A percentile compares a stretch with the other conserved stretches of the same genome.
Conservation (phyloP, 208 protist genomes). For the Trypanosoma conorhini region DNA sequence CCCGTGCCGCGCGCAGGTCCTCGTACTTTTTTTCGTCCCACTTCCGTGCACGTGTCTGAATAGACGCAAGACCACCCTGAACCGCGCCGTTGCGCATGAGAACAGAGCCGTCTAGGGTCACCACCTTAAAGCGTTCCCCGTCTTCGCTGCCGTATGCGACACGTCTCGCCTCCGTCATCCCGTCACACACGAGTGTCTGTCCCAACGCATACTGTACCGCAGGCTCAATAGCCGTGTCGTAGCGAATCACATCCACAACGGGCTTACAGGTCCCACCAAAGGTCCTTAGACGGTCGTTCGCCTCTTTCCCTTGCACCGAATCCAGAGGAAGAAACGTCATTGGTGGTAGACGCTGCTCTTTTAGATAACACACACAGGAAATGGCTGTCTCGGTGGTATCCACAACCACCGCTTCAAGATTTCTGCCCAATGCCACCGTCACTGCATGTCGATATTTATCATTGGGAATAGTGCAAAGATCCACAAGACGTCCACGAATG, state of each 20-base stretch:
- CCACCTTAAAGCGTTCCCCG: slow-evolving; percentile 90
- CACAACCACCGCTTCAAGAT: slow-evolving; percentile 97
- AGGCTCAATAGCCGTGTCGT: slow-evolving; percentile 75
- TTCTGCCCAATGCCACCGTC: slow-evolving; percentile 96
- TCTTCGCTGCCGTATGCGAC: slow-evolving; percentile 77
- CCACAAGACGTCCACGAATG: slow-evolving; percentile 89
- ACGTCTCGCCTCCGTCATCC: slow-evolving; percentile 86
- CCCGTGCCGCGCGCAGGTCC: slow-evolving; percentile 63
- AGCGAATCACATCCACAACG: slow-evolving; percentile 94
- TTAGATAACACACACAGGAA: slow-evolving; percentile 96
- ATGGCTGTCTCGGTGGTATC: slow-evolving; percentile 93
- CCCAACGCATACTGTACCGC: slow-evolving; percentile 95
- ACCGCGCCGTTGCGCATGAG: slow-evolving; percentile 96
- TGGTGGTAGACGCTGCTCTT: slow-evolving; percentile 91
- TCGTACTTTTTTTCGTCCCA: slow-evolving; percentile 94
- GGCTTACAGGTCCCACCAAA: slow-evolving; percentile 93
- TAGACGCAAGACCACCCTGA: slow-evolving; percentile 90
- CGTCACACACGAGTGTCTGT: slow-evolving; percentile 97
- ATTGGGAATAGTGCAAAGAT: slow-evolving; percentile 93
- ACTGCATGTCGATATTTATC: slow-evolving; percentile 93
- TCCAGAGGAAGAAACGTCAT: slow-evolving; percentile 98
- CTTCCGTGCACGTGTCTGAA: slow-evolving; percentile 83
- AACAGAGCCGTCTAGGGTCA: slow-evolving; percentile 95
- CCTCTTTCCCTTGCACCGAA: slow-evolving; percentile 78
- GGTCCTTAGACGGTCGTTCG: slow-evolving; percentile 91